Evolutionary conservation across 495 filamentous ascomycete genomes (phyloP), one percentile per base, ranked within the genome.

Genomic region (Stereocaulon alpinum): DNA sequence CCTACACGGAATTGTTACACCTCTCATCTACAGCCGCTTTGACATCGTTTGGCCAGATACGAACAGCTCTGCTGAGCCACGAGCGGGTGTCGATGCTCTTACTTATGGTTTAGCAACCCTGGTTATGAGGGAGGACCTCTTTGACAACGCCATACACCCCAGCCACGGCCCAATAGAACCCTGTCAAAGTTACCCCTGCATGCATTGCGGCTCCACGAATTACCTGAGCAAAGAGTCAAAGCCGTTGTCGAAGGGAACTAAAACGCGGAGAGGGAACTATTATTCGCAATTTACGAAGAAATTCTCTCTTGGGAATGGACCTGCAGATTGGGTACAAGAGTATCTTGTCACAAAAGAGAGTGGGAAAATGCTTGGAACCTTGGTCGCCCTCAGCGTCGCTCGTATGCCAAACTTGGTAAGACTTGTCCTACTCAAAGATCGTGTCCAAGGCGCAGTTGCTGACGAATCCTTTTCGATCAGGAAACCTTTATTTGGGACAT

Each of bases 401-500:
- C 82, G 88, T 57, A 96, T 96, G 92, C 76, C 84, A 24, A 90
- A 91, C 62, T 79, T 97, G 20, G 57, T 59, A 59, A 29, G 27
- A 49, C 1, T 24, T 20, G 9, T 40, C 29, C 3, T 6, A 12
- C 22, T 20, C 14, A 5, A 24, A 14, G 42, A 14, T 29, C 6
- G 20, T 27, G 40, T 40, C 9, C 22, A 15, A 12, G 40, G n/a
- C 29, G 5, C 7, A 30, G 6, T 40, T 40, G 4, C 34, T 59
- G 45, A 59, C 27, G 24, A 37, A 17, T 18, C 4, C 41, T 18
- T 14, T n/a, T 32, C 27, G 24, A 59, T 4, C 32, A 59, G 57
- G 91, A 97, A 70, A 85, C 84, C 0, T 97, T 97, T 65, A 76
- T 90, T 12, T 97, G 92, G 92, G 91, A 97, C 68, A 95, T 95